Base-by-base conservation (phyloP, 2,329 filamentous ascomycete species). In the Macroventuria anomochaeta region DNA sequence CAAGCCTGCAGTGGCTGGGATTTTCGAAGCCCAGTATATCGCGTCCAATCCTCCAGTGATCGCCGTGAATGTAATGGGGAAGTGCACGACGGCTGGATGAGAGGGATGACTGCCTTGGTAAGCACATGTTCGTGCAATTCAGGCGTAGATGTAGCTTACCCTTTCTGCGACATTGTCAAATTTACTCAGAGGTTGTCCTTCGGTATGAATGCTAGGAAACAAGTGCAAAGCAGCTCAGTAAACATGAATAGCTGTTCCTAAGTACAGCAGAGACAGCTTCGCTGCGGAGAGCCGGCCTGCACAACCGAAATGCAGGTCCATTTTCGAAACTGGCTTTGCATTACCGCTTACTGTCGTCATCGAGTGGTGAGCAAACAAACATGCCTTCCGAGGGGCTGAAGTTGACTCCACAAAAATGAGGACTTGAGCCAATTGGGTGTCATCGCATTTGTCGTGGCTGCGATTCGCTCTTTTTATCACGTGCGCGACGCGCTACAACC, bases 21-120 rank as follows among this genome's bases (percentile, higher is more conserved):
- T 63, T 15, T 70, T 67, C 0, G 70, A 71, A 20, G 62, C 53
- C 49, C 67, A 64, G 64, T 76, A 69, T 15, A 77, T 59, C 26
- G 72, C 69, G 62, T 80, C 78, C 53, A 80, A 74, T 36, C 55
- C 72, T 42, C 74, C 77, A 29, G 76, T 73, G 12, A 79, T 67
- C 36, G 70, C 61, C 53, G 77, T 72, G 66, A 80, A 79, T 50
- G 77, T 73, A 46, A 81, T 72, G 17, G 79, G 79, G 64, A 78
- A 79, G 67, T 81, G 79, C 37, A 80, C 76, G 10, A 73, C 68
- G 21, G 77, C 76, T 41, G 78, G 78, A 61, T 81, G 79, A 34
- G 71, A 64, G 46, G 79, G 78, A 59, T 78, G 77, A 54, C 73
- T 76, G 55, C 58, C 13, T 13, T 13, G 12, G 17, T 54, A 10